Evolutionary conservation across 202 grass and related monocot genomes (phyloP).

Genomic region (Dendrocalamus latiflorus): DNA sequence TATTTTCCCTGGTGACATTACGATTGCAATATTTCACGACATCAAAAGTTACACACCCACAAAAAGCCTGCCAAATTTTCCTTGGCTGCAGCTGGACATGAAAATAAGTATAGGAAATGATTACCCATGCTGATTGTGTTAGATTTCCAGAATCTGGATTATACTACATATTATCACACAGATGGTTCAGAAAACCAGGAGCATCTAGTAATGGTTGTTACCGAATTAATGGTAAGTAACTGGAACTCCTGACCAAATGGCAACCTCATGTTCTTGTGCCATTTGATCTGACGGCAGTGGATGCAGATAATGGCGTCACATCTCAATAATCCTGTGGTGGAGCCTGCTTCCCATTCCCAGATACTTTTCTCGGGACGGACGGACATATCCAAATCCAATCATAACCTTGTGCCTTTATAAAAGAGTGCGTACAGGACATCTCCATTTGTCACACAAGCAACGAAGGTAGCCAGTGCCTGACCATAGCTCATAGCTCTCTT

Average conservation of each 20-base stretch:
- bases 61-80: too few species aligned
- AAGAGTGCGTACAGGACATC: background rate
- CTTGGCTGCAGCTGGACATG: background rate
- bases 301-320: background rate
- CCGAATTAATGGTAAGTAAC: too few species aligned
- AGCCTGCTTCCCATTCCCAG: background rate
- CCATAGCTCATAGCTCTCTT: constrained; percentile 8
- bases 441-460: constrained; percentile 2
- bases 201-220: too few species aligned
- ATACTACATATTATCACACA: too few species aligned
- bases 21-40: too few species aligned
- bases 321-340: constrained; percentile 17
- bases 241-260: background rate
- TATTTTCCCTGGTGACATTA: too few species aligned
- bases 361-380: background rate
- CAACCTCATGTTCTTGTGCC: background rate
- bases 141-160: background rate
- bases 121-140: background rate
- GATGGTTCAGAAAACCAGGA: background rate
- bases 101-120: background rate
- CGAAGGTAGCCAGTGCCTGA: background rate
- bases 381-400: constrained; percentile 22
- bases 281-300: constrained; percentile 24
- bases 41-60: too few species aligned
- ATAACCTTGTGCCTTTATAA: constrained; percentile 22